These are phyloP conservation scores for Talaromyces trachyspermus DNA, from an alignment of 495 filamentous ascomycete genomes.

Conservation along the genomic window DNA sequence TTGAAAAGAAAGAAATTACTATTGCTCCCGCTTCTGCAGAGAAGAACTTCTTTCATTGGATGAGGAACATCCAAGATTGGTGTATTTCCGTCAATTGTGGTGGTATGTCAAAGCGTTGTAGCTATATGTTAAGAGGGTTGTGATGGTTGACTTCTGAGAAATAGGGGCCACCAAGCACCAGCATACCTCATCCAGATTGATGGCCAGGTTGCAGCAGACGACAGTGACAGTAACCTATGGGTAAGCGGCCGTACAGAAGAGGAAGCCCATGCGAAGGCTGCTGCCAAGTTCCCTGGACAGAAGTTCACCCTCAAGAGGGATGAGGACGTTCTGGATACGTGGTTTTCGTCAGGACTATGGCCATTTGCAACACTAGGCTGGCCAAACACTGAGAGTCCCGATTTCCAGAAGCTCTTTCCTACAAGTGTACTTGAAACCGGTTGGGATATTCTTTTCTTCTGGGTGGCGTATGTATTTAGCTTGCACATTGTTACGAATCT, in stretches of 20 bases:
- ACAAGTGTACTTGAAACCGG: constrained; percentile 72
- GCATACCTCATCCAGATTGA: constrained; percentile 68
- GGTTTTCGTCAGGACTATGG: constrained; percentile 78
- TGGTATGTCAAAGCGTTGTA: constrained; percentile 35
- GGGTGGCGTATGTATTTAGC: constrained; percentile 50
- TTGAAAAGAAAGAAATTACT: constrained; percentile 60
- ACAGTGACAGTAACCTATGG: constrained; percentile 55
- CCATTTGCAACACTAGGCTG: constrained; percentile 78
- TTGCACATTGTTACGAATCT: constrained; percentile 36
- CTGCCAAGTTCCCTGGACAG: constrained; percentile 59
- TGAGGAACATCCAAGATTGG: constrained; percentile 71
- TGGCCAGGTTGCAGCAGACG: constrained; percentile 45
- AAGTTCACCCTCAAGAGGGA: constrained; percentile 61
- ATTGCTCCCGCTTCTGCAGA: constrained; percentile 63
- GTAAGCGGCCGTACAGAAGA: constrained; percentile 59
- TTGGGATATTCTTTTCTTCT: constrained; percentile 85
- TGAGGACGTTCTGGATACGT: constrained; percentile 72
- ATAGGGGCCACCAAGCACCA: constrained; percentile 60
- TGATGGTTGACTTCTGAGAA: neutral
- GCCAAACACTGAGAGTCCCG: constrained; percentile 55
- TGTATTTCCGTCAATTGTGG: constrained; percentile 80
- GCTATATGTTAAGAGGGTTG: neutral
- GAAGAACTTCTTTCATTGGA: constrained; percentile 67
- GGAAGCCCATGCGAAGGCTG: constrained; percentile 57
- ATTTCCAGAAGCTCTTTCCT: constrained; percentile 64